phyloP scores from a whole-genome alignment of 345 rosid genomes.

The Eutrema heterophyllum region DNA sequence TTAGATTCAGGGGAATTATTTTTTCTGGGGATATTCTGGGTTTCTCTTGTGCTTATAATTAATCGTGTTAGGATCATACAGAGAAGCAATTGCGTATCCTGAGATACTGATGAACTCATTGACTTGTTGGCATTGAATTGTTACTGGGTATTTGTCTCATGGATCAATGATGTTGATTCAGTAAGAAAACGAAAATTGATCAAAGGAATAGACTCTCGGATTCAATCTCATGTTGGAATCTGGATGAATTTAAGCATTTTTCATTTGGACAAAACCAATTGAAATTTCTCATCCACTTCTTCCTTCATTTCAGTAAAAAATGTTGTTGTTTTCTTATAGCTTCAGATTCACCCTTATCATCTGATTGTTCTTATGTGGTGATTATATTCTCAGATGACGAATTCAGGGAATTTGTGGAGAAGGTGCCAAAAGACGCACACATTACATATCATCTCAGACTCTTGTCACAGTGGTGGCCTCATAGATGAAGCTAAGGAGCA shows the following conservation, averaged over 20 bases:
- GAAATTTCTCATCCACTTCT: neutral
- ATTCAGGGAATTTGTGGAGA: slow-evolving; percentile 78
- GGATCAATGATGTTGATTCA: neutral
- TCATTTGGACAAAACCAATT: neutral
- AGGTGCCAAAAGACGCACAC: slow-evolving; percentile 54
- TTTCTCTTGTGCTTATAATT: neutral
- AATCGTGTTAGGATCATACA: neutral
- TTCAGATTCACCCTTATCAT: neutral
- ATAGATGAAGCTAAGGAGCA: slow-evolving; percentile 93
- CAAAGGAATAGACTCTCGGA: neutral
- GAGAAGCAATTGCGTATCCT: neutral
- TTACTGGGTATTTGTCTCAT: neutral
- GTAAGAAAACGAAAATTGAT: neutral
- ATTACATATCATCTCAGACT: slow-evolving; percentile 82
- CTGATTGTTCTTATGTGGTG: neutral
- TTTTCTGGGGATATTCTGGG: neutral
- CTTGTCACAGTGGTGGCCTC: slow-evolving; percentile 96
- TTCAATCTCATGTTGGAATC: neutral
- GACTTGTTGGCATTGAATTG: neutral
- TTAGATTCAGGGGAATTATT: too few relatives aligned
- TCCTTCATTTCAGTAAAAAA: neutral
- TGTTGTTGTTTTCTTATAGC: neutral
- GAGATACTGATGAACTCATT: neutral
- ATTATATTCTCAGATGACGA: slow-evolving; percentile 64
- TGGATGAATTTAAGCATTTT: neutral